Base-by-base conservation (phyloP, 768 basidiomycete species). In the Russula earlei region DNA sequence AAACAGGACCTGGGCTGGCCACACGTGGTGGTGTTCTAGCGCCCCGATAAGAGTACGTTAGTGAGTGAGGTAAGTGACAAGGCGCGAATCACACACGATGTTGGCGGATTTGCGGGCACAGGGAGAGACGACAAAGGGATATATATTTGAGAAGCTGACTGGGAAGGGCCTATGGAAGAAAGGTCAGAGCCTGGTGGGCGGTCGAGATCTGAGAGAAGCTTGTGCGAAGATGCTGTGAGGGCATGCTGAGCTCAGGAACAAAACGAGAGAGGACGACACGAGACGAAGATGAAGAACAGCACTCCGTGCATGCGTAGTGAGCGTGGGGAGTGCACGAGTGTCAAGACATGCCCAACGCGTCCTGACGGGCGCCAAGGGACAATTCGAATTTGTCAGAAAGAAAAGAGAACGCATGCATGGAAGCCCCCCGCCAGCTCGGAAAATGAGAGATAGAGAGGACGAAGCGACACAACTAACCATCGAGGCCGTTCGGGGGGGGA, bases 81-180 rank as follows among this genome's bases (percentile, higher is more conserved):
- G 20, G 12, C 3, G 41, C 9, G 10, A 41, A 43, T 38, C 52
- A 58, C 56, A 38, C 47, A 58, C 56, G 47, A 49, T 38, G 47
- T 19, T 4, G 47, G 20, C 19, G 48, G 63, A 33, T 61, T 38
- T 19, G 56, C 53, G 48, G 46, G 60, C 37, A 41, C 50, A 29
- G 34, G 56, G 61, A 53, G 24, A 25, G 59, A 37, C 5, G 17
- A 17, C 4, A 22, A 5, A 17, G 52, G 53, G 46, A 65, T 54
- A 43, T 70, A 69, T 48, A 76, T 72, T 68, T 88, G 84, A 17
- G 86, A 87, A 2, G 83, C 83, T 2, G 84, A 86, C 59, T 87
- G 86, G 6, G 85, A 87, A n/a, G 85, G 85, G 0, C 81, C 78
- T 59, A 87, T 70, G 1, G 84, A 85, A n/a, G 80, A 81, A 14